Conservation (phyloP, 2,329 filamentous ascomycete species). For the Calonectria pauciramosa region DNA sequence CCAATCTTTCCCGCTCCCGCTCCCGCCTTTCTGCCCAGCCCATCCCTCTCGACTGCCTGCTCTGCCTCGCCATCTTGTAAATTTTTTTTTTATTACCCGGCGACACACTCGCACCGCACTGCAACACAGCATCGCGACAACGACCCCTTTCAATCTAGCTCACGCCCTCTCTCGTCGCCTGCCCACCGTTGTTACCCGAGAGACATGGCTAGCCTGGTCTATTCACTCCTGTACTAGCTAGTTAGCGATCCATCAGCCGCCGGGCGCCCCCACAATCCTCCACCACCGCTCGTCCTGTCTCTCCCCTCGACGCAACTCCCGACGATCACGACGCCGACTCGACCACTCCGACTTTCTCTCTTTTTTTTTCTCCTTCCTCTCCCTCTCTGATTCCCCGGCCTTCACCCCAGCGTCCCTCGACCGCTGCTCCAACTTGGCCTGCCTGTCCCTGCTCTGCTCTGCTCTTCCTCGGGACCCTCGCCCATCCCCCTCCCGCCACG, state of each 20-base stretch:
- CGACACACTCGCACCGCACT: slow-evolving; percentile 4
- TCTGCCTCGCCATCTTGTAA: neutral
- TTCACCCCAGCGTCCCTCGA: slow-evolving; percentile 13
- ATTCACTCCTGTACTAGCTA: slow-evolving; percentile 17
- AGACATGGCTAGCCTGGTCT: slow-evolving; percentile 37
- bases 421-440: slow-evolving; percentile 19
- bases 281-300: slow-evolving; percentile 42
- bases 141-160: neutral
- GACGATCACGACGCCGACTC: slow-evolving; percentile 33
- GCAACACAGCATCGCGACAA: slow-evolving; percentile 14
- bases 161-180: slow-evolving; percentile 10
- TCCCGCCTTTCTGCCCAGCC: slow-evolving; percentile 15
- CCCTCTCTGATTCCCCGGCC: slow-evolving; percentile 19
- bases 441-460: slow-evolving; percentile 15
- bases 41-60: neutral
- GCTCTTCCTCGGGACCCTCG: slow-evolving; percentile 10
- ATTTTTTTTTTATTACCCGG: neutral
- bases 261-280: slow-evolving; percentile 41
- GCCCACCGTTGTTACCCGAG: slow-evolving; percentile 20
- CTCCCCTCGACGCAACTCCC: slow-evolving; percentile 42
- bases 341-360: slow-evolving; percentile 5
- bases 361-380: neutral
- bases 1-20: slow-evolving; percentile 11
- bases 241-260: slow-evolving; percentile 34
- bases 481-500: slow-evolving; percentile 49